These are phyloP conservation scores for Apiotrichum veenhuisii DNA, from an alignment of 1,284 basidiomycete genomes.

Conservation along the genomic window DNA sequence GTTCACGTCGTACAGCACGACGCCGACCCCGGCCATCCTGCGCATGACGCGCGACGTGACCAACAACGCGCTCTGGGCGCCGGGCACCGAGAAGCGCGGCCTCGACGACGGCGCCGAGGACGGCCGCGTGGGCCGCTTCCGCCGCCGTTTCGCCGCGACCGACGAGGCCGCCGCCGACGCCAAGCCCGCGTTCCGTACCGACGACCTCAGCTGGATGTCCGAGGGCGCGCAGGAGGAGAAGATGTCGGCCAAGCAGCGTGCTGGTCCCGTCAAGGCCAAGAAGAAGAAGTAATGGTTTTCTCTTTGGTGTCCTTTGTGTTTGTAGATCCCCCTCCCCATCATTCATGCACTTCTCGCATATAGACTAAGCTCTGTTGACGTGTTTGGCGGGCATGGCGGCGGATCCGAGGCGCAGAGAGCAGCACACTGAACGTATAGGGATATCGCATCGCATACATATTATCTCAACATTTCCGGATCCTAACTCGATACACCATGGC, in stretches of 20 bases:
- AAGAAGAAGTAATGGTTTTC: conserved; percentile 24
- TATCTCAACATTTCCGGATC: neutral
- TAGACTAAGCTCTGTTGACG: neutral
- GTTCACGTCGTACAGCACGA: conserved; percentile 78
- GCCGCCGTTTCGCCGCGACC: conserved; percentile 57
- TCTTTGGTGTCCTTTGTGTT: neutral
- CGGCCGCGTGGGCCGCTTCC: conserved; percentile 75
- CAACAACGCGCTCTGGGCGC: conserved; percentile 72
- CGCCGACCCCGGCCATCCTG: conserved; percentile 64
- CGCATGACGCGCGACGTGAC: conserved; percentile 76
- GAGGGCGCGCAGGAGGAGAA: conserved; percentile 48
- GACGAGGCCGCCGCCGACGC: neutral
- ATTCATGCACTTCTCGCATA: conserved; percentile 6
- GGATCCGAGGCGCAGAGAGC: no score
- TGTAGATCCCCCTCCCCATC: no score
- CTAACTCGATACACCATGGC: neutral
- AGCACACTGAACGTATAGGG: neutral
- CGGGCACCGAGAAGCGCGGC: conserved; percentile 50
- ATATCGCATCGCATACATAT: neutral
- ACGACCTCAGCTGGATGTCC: conserved; percentile 48
- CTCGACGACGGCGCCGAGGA: conserved; percentile 65
- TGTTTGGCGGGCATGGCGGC: no score
- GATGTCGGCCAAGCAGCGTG: conserved; percentile 31
- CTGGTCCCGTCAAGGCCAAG: conserved; percentile 23
- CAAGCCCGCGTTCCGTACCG: conserved; percentile 22